Conservation (phyloP, 257 asterid species). For the Nicotiana obtusifolia region DNA sequence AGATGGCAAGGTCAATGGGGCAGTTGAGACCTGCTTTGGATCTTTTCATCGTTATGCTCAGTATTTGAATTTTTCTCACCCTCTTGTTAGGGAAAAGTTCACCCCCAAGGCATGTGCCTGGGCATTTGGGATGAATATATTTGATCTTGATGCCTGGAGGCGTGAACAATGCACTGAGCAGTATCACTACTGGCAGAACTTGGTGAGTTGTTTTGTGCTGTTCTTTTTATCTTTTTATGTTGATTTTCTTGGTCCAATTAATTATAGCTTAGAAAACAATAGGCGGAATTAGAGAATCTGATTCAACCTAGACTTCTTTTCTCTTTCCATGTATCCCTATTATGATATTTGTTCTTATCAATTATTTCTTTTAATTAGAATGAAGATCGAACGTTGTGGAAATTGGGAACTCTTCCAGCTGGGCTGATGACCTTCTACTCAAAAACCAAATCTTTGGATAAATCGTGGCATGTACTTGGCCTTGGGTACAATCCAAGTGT, state of each 20-base stretch:
- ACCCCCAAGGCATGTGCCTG: constrained; percentile 87
- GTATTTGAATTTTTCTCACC: constrained; percentile 79
- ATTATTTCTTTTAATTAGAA: constrained; percentile 41
- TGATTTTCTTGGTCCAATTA: background rate
- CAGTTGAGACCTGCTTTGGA: constrained; percentile 90
- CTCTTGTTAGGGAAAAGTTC: constrained; percentile 76
- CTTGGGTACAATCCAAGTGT: constrained; percentile 93
- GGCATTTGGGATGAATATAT: constrained; percentile 94
- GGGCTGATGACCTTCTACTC: constrained; percentile 80
- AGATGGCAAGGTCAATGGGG: constrained; percentile 91
- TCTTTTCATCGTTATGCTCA: constrained; percentile 75
- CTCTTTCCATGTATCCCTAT: background rate
- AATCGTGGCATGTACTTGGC: constrained; percentile 87
- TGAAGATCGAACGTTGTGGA: constrained; percentile 74
- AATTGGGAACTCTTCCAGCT: constrained; percentile 77
- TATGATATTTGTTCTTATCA: background rate
- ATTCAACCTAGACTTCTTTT: background rate
- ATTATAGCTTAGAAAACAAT: background rate
- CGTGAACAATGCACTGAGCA: constrained; percentile 67
- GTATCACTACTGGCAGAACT: constrained; percentile 85
- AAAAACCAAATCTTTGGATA: constrained; percentile 79
- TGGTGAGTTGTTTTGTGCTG: constrained; percentile 37
- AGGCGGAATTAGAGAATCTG: constrained; percentile 2
- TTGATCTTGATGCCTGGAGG: constrained; percentile 95
- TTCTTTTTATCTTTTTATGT: background rate